phyloP scores from a whole-genome alignment of 1,284 basidiomycete genomes.

The Sanghuangporus baumii region DNA sequence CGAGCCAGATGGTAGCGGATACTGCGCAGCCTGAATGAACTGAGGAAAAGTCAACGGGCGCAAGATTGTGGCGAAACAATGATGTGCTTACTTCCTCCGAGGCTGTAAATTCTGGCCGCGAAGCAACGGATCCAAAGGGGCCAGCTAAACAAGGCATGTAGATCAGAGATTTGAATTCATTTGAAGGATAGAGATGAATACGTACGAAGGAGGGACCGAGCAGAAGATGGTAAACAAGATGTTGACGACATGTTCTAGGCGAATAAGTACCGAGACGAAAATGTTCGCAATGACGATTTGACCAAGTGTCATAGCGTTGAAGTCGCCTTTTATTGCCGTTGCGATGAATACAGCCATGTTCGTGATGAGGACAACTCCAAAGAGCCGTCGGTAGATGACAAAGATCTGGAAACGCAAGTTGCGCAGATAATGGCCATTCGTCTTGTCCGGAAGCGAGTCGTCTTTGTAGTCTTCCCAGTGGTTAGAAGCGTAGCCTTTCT shows the following conservation, averaged over 20 bases:
- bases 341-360: slow-evolving; percentile 23
- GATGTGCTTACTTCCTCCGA: slow-evolving; percentile 39
- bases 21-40: slow-evolving; percentile 52
- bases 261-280: slow-evolving; percentile 31
- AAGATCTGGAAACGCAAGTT: slow-evolving; percentile 24
- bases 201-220: slow-evolving; percentile 30
- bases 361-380: slow-evolving; percentile 23
- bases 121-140: slow-evolving; percentile 45
- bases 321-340: slow-evolving; percentile 16
- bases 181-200: slow-evolving; percentile 23
- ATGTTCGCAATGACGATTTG: slow-evolving; percentile 32
- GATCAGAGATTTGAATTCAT: slow-evolving; percentile 14
- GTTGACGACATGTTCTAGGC: slow-evolving; percentile 35
- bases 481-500: slow-evolving; percentile 1
- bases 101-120: slow-evolving; percentile 49
- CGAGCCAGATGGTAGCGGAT: slow-evolving; percentile 47
- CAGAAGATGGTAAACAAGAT: slow-evolving; percentile 27
- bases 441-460: slow-evolving; percentile 22
- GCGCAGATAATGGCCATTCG: slow-evolving; percentile 20
- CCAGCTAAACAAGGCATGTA: slow-evolving; percentile 33
- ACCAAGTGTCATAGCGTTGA: slow-evolving; percentile 25
- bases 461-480: slow-evolving; percentile 24
- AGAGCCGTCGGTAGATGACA: slow-evolving; percentile 23
- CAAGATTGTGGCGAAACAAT: slow-evolving; percentile 4
- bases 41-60: slow-evolving; percentile 18